Percentiles rank a stretch among this genome's conserved stretches.
These are phyloP conservation scores for Stephanodiscus minutulus DNA, from an alignment of 108 stramenopile genomes.

Conservation along the genomic window DNA sequence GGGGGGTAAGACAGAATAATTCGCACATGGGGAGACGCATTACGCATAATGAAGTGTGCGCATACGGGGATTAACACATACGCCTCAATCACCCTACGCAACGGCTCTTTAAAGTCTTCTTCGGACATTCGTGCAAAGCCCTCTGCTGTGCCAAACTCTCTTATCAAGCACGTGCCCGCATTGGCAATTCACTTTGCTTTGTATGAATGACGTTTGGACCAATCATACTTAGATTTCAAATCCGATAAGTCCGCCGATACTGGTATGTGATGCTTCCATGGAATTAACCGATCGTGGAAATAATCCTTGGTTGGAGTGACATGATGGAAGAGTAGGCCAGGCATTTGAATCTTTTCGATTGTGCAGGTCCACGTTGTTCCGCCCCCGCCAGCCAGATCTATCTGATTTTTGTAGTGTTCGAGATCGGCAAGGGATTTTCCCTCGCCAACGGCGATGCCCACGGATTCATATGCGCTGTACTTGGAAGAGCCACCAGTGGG, in stretches of 20 bases:
- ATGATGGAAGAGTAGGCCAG: slow-evolving; percentile 52
- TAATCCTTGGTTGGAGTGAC: slow-evolving; percentile 46
- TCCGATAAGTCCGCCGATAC: slow-evolving; percentile 30
- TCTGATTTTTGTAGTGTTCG: slow-evolving; percentile 50
- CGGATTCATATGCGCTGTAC: slow-evolving; percentile 2
- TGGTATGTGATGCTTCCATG: slow-evolving; percentile 52
- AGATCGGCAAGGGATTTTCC: slow-evolving; percentile 19
- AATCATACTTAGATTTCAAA: slow-evolving; percentile 22
- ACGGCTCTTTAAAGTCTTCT: slow-evolving; percentile 13
- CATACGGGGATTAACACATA: too few species aligned
- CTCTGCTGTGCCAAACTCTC: slow-evolving; percentile 6
- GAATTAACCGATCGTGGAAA: slow-evolving; percentile 33
- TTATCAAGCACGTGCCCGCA: slow-evolving; percentile 5
- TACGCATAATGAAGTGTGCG: too few species aligned
- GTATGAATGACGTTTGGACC: slow-evolving; percentile 26
- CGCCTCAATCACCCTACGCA: slow-evolving; percentile 8
- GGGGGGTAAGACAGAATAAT: too few species aligned
- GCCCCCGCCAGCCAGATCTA: slow-evolving; percentile 62
- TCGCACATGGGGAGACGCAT: too few species aligned
- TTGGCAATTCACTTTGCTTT: slow-evolving; percentile 19
- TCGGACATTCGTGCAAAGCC: slow-evolving; percentile 21
- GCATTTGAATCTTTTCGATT: slow-evolving; percentile 46
- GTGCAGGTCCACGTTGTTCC: slow-evolving; percentile 59
- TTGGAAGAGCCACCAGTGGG: too few species aligned
- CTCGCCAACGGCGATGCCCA: slow-evolving; percentile 44